These are phyloP conservation scores for Drechslera avenae DNA, from an alignment of 2,329 filamentous ascomycete genomes.

Conservation along the genomic window DNA sequence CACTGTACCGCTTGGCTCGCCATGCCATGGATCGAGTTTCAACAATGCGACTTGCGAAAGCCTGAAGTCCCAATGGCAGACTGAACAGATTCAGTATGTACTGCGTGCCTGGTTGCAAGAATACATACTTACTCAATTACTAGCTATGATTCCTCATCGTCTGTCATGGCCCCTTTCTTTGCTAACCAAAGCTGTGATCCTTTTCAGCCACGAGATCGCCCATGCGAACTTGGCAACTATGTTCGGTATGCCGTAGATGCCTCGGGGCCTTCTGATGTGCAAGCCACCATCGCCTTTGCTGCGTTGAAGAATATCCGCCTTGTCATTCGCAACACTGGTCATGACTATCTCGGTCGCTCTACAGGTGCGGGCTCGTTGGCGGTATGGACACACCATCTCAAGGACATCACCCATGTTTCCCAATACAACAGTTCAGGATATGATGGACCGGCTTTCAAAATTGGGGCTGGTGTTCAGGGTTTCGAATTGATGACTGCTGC, in stretches of 20 bases:
- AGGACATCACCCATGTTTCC: slow-evolving; percentile 22
- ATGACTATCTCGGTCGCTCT: slow-evolving; percentile 34
- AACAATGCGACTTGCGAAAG: slow-evolving; percentile 19
- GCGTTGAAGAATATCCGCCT: slow-evolving; percentile 31
- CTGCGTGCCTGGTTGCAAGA: not conserved
- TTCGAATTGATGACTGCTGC: slow-evolving; percentile 29
- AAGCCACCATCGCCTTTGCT: slow-evolving; percentile 30
- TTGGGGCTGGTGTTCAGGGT: slow-evolving; percentile 35
- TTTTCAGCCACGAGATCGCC: slow-evolving; percentile 19
- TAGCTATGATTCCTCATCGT: slow-evolving; percentile 29
- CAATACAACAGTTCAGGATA: slow-evolving; percentile 18
- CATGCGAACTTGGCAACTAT: slow-evolving; percentile 31
- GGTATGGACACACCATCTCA: slow-evolving; percentile 31
- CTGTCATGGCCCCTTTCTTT: slow-evolving; percentile 32
- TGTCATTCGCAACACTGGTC: slow-evolving; percentile 38
- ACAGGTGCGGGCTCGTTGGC: slow-evolving; percentile 20
- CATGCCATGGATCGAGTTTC: slow-evolving; percentile 25
- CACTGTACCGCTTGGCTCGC: slow-evolving; percentile 28
- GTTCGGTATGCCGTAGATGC: slow-evolving; percentile 30
- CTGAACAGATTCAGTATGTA: slow-evolving; percentile 22
- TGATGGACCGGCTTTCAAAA: slow-evolving; percentile 24
- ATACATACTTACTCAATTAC: not conserved
- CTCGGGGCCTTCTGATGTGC: slow-evolving; percentile 17
- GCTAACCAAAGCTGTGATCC: slow-evolving; percentile 33
- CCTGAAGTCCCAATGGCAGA: slow-evolving; percentile 22